phyloP scores from a whole-genome alignment of 495 filamentous ascomycete species.

The Xylaria castorea region DNA sequence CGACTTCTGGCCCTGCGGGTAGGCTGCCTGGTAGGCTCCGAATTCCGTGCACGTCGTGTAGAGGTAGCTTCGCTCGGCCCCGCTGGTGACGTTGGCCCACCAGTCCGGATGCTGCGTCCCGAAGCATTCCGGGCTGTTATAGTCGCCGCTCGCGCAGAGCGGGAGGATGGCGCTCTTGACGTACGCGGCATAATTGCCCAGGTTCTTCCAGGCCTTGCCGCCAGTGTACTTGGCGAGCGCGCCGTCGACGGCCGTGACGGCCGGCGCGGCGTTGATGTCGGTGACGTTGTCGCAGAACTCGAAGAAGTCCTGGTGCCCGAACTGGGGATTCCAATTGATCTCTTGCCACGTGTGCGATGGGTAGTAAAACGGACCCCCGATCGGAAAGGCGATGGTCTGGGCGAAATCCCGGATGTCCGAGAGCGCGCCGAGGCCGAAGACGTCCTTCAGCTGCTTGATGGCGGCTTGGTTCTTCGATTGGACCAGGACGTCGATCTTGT shows the following conservation, averaged over 20 bases:
- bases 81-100: conserved; percentile 46
- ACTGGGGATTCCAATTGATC: conserved; percentile 45
- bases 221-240: conserved; percentile 46
- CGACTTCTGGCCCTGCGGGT: conserved; percentile 39
- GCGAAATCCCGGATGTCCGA: conserved; percentile 48
- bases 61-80: conserved; percentile 44
- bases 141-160: conserved; percentile 44
- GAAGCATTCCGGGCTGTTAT: conserved; percentile 49
- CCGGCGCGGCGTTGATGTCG: conserved; percentile 46
- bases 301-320: conserved; percentile 46
- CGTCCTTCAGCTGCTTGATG: conserved; percentile 41
- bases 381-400: conserved; percentile 48
- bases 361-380: conserved; percentile 51
- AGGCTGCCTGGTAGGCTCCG: conserved; percentile 50
- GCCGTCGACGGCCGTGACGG: conserved; percentile 45
- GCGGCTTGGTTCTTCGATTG: conserved; percentile 36
- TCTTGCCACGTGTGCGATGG: conserved; percentile 55
- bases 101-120: conserved; percentile 50
- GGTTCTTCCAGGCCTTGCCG: conserved; percentile 51
- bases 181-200: conserved; percentile 54
- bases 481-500: conserved; percentile 45
- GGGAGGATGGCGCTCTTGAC: conserved; percentile 49
- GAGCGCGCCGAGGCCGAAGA: conserved; percentile 46
- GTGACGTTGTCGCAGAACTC: conserved; percentile 54
- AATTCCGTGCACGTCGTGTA: conserved; percentile 51